Conservation (phyloP, 306 rosid species). For the Leucaena leucocephala region DNA sequence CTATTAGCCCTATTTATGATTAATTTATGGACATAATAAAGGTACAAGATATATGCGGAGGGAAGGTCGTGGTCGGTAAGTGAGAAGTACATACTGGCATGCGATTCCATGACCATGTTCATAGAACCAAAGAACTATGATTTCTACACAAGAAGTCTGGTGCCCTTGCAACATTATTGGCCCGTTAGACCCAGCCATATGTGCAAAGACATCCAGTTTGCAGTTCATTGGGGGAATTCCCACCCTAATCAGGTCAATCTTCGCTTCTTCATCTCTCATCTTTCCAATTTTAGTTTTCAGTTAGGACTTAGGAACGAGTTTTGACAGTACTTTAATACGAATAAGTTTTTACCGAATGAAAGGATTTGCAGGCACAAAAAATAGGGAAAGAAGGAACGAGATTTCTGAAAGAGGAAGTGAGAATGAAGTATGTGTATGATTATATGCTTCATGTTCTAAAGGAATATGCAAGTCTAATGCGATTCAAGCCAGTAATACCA, state of each 20-base stretch:
- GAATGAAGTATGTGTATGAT: conserved; percentile 55
- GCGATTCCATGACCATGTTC: conserved; percentile 58
- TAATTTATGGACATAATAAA: conserved; percentile 4
- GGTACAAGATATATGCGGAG: conserved; percentile 63
- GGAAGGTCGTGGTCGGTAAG: conserved; percentile 62
- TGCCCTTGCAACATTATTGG: conserved; percentile 52
- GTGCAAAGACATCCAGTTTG: conserved; percentile 49
- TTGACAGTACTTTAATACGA: no score
- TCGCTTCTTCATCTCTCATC: not conserved
- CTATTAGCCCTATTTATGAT: not conserved
- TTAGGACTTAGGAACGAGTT: no score
- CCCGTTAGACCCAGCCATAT: conserved; percentile 41
- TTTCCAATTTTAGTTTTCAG: no score
- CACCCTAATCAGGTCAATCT: conserved; percentile 38
- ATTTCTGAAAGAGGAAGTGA: conserved; percentile 42
- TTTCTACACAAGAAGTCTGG: conserved; percentile 52
- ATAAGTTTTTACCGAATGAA: no score
- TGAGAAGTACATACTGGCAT: conserved; percentile 56
- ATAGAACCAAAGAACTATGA: conserved; percentile 47
- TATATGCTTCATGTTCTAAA: conserved; percentile 49
- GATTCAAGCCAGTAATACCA: conserved; percentile 49
- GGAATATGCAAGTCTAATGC: conserved; percentile 48
- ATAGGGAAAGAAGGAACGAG: conserved; percentile 44
- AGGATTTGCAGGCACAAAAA: conserved; percentile 38
- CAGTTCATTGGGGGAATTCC: conserved; percentile 59